These are phyloP conservation scores for Suhomyces maxii DNA, from an alignment of 1,139 yeast genomes.

Conservation along the genomic window DNA sequence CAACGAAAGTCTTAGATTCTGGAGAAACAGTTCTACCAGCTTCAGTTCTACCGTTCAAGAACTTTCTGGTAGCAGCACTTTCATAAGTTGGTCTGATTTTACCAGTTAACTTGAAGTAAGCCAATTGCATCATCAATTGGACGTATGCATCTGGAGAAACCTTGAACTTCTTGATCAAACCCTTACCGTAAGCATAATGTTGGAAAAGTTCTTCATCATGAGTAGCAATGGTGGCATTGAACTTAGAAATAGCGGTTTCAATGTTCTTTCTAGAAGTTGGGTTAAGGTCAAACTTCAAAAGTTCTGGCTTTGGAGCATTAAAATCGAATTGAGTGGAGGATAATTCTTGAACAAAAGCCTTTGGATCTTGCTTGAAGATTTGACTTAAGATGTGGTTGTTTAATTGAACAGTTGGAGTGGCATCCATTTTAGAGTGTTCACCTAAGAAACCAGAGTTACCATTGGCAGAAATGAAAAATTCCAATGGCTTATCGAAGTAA, in stretches of 20 bases:
- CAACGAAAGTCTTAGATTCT: constrained; percentile 72
- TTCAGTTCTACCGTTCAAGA: constrained; percentile 92
- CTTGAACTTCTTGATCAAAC: constrained; percentile 65
- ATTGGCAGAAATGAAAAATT: constrained; percentile 77
- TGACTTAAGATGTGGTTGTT: constrained; percentile 73
- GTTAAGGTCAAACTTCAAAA: constrained; percentile 47
- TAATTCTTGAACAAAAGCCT: constrained; percentile 28
- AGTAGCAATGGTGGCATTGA: constrained; percentile 50
- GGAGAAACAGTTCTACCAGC: constrained; percentile 86
- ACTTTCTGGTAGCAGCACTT: constrained; percentile 91
- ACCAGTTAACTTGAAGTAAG: constrained; percentile 79
- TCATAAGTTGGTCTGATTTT: constrained; percentile 89
- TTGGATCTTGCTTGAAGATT: constrained; percentile 48
- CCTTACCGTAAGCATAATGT: constrained; percentile 71
- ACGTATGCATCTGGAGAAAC: constrained; percentile 77
- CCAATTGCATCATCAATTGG: constrained; percentile 75
- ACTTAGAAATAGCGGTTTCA: constrained; percentile 53
- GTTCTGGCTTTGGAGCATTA: constrained; percentile 22
- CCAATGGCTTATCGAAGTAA: constrained; percentile 89
- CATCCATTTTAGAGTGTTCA: constrained; percentile 98
- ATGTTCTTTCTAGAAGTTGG: constrained; percentile 56
- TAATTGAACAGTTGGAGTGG: constrained; percentile 89
- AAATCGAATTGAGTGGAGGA: constrained; percentile 18
- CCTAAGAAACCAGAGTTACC: constrained; percentile 93
- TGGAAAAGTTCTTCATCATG: constrained; percentile 70